Conservation (phyloP, 2,329 filamentous ascomycete species). For the Fusarium sp. region DNA sequence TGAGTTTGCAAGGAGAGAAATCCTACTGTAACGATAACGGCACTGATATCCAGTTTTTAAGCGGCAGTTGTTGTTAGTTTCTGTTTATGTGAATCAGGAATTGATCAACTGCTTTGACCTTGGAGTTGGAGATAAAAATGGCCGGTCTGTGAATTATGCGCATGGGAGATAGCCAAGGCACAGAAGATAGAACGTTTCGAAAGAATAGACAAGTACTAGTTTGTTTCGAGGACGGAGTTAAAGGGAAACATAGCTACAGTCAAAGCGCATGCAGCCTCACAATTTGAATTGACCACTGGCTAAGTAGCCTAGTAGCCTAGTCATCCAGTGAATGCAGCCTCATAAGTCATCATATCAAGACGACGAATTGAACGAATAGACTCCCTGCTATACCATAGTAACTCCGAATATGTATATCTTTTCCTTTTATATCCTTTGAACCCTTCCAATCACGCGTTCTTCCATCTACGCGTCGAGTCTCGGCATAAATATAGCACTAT, state of each 20-base stretch:
- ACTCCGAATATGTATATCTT: not conserved
- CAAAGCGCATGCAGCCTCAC: not conserved
- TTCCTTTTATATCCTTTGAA: not conserved
- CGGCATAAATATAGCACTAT: slow-evolving; percentile 22
- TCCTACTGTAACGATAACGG: not conserved
- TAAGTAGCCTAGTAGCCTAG: no score
- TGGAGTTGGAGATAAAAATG: not conserved
- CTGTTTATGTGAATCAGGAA: not conserved
- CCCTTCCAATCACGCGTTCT: not conserved
- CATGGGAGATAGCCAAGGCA: not conserved
- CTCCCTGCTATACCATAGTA: not conserved
- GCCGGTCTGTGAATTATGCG: not conserved
- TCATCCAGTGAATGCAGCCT: not conserved
- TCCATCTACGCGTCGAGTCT: not conserved
- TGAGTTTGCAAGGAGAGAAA: slow-evolving; percentile 9
- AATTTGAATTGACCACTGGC: not conserved
- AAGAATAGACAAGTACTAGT: not conserved
- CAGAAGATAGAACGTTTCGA: slow-evolving; percentile 10
- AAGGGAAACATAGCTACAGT: not conserved
- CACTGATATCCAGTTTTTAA: not conserved
- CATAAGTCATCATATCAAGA: not conserved
- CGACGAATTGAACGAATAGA: not conserved
- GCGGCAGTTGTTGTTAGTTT: not conserved
- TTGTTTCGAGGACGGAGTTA: slow-evolving; percentile 3
- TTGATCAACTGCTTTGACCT: not conserved